phyloP scores from a whole-genome alignment of 2,329 filamentous ascomycete genomes.

The Waltergamsia citrina region DNA sequence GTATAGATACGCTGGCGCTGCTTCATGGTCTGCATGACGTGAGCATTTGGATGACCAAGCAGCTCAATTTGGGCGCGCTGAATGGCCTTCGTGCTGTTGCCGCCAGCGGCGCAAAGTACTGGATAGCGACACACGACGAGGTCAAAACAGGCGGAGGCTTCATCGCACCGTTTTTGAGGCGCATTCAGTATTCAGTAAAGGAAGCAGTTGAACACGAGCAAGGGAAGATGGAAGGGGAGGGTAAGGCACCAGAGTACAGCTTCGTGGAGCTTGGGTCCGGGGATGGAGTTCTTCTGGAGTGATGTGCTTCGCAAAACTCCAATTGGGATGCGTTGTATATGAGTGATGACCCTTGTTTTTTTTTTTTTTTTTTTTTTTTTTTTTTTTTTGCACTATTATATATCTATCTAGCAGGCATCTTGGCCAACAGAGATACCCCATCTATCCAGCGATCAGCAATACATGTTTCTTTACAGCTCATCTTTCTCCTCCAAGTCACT shows the following conservation, averaged over 20 bases:
- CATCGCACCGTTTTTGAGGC: constrained; percentile 39
- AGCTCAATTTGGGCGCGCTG: constrained; percentile 53
- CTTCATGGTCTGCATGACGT: constrained; percentile 58
- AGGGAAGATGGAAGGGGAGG: constrained; percentile 9
- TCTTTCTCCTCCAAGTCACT: constrained; percentile 15
- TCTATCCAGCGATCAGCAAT: no score
- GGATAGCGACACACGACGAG: constrained; percentile 58
- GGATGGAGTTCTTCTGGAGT: constrained; percentile 40
- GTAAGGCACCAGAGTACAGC: constrained; percentile 25
- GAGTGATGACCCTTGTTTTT: no score
- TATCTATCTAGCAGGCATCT: no score
- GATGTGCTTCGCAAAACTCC: no score
- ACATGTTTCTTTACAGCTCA: constrained; percentile 15
- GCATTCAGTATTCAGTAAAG: constrained; percentile 31
- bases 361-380: no score
- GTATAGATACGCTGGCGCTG: constrained; percentile 44
- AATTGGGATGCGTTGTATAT: no score
- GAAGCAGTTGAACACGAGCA: constrained; percentile 30
- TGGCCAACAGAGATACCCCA: no score
- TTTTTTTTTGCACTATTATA: no score
- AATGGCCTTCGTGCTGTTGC: constrained; percentile 50
- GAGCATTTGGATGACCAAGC: constrained; percentile 34
- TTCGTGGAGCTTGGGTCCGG: constrained; percentile 48
- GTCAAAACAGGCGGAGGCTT: constrained; percentile 49
- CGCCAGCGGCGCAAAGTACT: constrained; percentile 45